Base-by-base conservation (phyloP, 202 grass and related monocot species). In the Hordeum pubiflorum region DNA sequence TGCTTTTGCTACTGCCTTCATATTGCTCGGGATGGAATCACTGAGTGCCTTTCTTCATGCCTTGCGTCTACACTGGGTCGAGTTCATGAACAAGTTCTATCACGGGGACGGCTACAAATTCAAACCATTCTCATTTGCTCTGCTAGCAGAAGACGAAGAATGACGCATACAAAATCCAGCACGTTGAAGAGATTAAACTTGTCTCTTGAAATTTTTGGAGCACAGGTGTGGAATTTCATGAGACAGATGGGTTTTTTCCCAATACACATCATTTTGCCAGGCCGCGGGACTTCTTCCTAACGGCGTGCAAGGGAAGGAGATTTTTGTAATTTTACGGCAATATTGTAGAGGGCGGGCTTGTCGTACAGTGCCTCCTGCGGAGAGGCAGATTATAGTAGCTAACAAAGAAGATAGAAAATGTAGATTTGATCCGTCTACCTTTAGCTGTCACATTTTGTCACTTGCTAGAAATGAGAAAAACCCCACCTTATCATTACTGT, bases 81-180 rank as follows among this genome's bases (percentile, higher is more conserved):
- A 99, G 81, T 99, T 99, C 59, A 99, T 99, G 97, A 72, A 74
- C 84, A 99, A 99, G 84, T 99, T 99, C 81, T 99, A 90, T 68
- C 92, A 99, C 13, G 97, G 97, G 71, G 97, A 99, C 86, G 97
- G 97, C 71, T 99, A 96, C 78, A 99, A 99, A 84, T 99, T 99
- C 85, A 89, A 79, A 68, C 92, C 97, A 50, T 96, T 99, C 79
- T 99, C 97, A 63, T 99, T 99, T 85, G 89, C 87, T 85, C 52
- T 79, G 56, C 83, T 99, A 34, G 85, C 87, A 73, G 92, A 99
- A 10, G 92, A 96, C 0, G 92, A 96, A 56, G 91, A 96, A 73
- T 99, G 75, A 93, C 93, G 36, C 41, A 70, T 74, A 56, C 50
- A 62, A 52, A 60, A 22, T 67, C 46, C 15, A 67, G 1, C 40